phyloP scores from a whole-genome alignment of 129 eudicot genomes.

The Helianthus annuus region DNA sequence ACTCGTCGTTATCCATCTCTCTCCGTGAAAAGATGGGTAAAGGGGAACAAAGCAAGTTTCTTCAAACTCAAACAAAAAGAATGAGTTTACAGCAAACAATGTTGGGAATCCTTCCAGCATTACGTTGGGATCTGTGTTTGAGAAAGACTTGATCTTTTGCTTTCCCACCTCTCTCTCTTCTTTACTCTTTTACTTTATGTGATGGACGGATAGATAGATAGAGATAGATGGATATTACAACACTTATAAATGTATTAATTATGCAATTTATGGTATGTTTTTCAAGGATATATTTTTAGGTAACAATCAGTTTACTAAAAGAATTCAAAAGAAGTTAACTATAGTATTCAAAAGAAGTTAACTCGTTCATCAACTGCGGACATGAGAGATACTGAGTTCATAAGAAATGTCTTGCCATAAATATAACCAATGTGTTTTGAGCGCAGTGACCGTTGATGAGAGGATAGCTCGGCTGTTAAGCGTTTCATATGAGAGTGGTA shows the following conservation, averaged over 20 bases:
- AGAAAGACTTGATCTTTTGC: constrained; percentile 84
- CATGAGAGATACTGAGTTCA: no score
- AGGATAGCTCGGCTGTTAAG: no score
- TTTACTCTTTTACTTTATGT: constrained; percentile 44
- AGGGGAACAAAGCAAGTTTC: constrained; percentile 48
- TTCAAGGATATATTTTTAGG: neutral
- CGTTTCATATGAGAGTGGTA: no score
- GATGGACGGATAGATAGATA: constrained; percentile 14
- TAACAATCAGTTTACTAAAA: neutral
- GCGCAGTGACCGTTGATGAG: no score
- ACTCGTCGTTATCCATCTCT: constrained; percentile 28
- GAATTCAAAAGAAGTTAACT: no score
- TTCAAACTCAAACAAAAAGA: constrained; percentile 85
- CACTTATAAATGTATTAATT: constrained; percentile 3
- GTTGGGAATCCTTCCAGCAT: constrained; percentile 78
- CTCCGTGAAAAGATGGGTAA: neutral
- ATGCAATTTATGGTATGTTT: constrained; percentile 29
- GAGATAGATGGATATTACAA: constrained; percentile 18
- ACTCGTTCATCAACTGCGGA: no score
- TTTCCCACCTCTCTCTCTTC: constrained; percentile 24
- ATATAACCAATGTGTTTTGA: no score
- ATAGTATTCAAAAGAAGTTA: no score
- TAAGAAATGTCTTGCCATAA: no score
- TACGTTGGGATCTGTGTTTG: constrained; percentile 94
- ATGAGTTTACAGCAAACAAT: constrained; percentile 59